Evolutionary conservation across 805 yeast genomes (phyloP).

Genomic region (Barnettozyma botsteinii): DNA sequence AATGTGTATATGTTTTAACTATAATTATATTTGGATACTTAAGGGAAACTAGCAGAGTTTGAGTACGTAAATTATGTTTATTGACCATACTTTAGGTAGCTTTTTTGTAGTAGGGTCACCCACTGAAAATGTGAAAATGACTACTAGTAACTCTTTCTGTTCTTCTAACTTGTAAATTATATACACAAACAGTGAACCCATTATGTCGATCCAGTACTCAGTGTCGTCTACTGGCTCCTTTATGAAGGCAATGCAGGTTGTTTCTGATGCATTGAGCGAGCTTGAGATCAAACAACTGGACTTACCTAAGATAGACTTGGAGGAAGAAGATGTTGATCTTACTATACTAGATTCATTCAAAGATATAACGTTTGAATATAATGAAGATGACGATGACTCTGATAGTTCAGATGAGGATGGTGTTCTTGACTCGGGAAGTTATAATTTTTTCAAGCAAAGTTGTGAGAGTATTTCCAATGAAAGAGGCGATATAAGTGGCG

Average conservation of each 20-base stretch:
- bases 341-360: constrained; percentile 30
- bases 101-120: too few relatives aligned
- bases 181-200: too few relatives aligned
- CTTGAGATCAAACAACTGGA: constrained; percentile 26
- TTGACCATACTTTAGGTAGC: too few relatives aligned
- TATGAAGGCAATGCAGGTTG: constrained; percentile 71
- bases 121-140: too few relatives aligned
- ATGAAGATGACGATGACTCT: constrained; percentile 15
- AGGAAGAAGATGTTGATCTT: constrained; percentile 33
- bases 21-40: too few relatives aligned
- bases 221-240: constrained; percentile 67
- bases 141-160: too few relatives aligned
- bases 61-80: too few relatives aligned
- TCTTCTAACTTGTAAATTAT: too few relatives aligned
- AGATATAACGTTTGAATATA: constrained; percentile 24
- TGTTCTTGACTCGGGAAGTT: constrained; percentile 7
- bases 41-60: too few relatives aligned
- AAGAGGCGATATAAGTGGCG: constrained; percentile 31
- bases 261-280: constrained; percentile 44
- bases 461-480: constrained; percentile 29
- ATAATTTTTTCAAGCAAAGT: constrained; percentile 19
- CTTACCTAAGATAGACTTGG: constrained; percentile 34
- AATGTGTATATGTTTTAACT: too few relatives aligned
- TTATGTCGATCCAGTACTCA: constrained; percentile 34
- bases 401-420: constrained; percentile 9